These are phyloP conservation scores for Echeveria elegans DNA, from an alignment of 164 flowering plant species.

Conservation along the genomic window DNA sequence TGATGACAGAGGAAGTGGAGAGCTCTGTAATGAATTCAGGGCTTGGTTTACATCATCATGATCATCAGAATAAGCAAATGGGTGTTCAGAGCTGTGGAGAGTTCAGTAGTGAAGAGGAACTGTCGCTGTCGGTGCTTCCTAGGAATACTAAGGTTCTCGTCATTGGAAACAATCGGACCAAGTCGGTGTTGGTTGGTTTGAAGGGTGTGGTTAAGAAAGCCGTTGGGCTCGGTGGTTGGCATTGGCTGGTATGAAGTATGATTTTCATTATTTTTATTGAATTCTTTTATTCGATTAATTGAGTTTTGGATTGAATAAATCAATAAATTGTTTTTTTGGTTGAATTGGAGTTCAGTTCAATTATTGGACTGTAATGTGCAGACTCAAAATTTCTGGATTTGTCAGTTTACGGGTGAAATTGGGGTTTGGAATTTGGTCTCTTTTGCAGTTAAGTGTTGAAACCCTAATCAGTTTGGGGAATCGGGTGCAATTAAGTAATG, in stretches of 20 bases:
- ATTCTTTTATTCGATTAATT: neutral
- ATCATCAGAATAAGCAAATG: neutral
- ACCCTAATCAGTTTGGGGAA: slow-evolving; percentile 3
- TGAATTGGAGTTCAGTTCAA: neutral
- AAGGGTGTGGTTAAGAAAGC: slow-evolving; percentile 88
- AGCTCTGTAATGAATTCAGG: neutral
- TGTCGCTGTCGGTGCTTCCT: slow-evolving; percentile 49
- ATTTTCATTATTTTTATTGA: too few species aligned
- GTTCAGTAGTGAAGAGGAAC: slow-evolving; percentile 79
- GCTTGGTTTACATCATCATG: neutral
- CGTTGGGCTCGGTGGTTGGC: slow-evolving; percentile 91
- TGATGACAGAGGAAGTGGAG: slow-evolving; percentile 5
- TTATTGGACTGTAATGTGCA: neutral
- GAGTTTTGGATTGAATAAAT: slow-evolving; percentile 7
- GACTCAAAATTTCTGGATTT: neutral
- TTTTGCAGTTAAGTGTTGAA: neutral
- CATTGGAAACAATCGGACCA: slow-evolving; percentile 79
- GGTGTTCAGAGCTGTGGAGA: slow-evolving; percentile 52
- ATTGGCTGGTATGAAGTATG: slow-evolving; percentile 98
- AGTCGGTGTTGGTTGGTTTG: slow-evolving; percentile 78
- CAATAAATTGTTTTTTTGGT: neutral
- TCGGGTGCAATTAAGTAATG: too few species aligned
- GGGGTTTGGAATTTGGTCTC: neutral
- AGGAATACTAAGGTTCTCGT: slow-evolving; percentile 83
- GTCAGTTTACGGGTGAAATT: neutral